These are phyloP conservation scores for Zychaea mexicana DNA, from an alignment of 371 early-diverging fungal species.

Conservation along the genomic window DNA sequence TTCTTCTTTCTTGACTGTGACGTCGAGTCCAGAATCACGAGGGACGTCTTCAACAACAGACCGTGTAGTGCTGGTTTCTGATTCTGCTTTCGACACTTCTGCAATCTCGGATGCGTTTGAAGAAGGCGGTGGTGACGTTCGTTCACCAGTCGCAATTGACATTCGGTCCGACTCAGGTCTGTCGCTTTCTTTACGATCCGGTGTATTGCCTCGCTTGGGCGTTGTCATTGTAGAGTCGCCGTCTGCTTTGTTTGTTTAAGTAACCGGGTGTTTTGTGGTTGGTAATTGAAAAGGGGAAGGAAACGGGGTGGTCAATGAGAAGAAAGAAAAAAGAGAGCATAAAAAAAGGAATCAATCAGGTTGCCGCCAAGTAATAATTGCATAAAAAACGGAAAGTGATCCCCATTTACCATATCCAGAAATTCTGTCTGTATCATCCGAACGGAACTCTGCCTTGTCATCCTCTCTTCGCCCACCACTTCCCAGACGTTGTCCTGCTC, in stretches of 20 bases:
- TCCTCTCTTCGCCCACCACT: not conserved
- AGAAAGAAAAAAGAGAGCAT: not conserved
- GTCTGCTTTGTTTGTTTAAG: not conserved
- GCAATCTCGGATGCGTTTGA: not conserved
- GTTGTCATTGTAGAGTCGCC: not conserved
- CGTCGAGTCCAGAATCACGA: too few species aligned
- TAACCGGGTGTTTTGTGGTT: too few species aligned
- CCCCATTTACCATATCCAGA: not conserved
- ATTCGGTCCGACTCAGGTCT: not conserved
- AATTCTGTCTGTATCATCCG: not conserved
- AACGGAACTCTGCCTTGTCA: not conserved
- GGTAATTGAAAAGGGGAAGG: not conserved
- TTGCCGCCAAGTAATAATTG: not conserved
- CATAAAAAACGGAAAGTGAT: not conserved
- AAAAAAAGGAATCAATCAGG: not conserved
- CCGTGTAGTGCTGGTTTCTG: not conserved
- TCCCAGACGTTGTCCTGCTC: not conserved
- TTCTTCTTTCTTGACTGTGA: too few species aligned
- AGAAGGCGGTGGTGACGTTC: not conserved
- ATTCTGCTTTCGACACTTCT: not conserved
- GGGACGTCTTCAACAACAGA: not conserved
- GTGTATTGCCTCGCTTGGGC: not conserved
- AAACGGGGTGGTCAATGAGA: not conserved
- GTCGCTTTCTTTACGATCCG: not conserved
- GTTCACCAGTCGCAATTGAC: not conserved